A percentile compares a stretch with the other conserved stretches of the same genome.
phyloP scores from a whole-genome alignment of 2,329 filamentous ascomycete species.

The Fusarium sp. region DNA sequence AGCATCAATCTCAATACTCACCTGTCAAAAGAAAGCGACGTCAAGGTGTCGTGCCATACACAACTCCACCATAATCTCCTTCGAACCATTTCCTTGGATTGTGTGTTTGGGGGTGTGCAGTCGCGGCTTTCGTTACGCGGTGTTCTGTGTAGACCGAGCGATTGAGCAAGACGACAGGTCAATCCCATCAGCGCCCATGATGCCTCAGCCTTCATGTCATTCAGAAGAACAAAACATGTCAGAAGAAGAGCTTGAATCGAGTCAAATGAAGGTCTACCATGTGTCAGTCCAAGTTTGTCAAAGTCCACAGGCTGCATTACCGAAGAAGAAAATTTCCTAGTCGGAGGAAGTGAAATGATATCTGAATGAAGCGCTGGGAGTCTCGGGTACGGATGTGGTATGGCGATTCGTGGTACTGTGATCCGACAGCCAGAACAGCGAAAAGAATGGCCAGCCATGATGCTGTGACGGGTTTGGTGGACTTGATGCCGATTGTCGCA shows the following conservation, averaged over 20 bases:
- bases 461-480: constrained; percentile 67
- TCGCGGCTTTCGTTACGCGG: constrained; percentile 60
- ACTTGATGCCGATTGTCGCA: constrained; percentile 60
- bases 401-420: constrained; percentile 74
- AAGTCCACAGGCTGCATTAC: constrained; percentile 47
- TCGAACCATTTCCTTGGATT: constrained; percentile 66
- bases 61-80: constrained; percentile 73
- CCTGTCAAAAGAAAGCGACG: constrained; percentile 75
- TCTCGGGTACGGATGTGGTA: constrained; percentile 71
- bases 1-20: constrained; percentile 45
- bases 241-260: constrained; percentile 74
- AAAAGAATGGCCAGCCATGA: constrained; percentile 76
- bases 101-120: constrained; percentile 57
- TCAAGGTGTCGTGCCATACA: constrained; percentile 75
- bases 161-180: constrained; percentile 74
- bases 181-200: constrained; percentile 75
- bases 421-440: constrained; percentile 73
- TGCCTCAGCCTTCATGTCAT: constrained; percentile 77
- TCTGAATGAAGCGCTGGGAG: constrained; percentile 72
- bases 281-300: constrained; percentile 10
- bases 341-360: constrained; percentile 74
- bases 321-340: constrained; percentile 73
- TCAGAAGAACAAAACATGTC: constrained; percentile 72
- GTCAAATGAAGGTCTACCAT: constrained; percentile 69
- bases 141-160: constrained; percentile 69